These are phyloP conservation scores for Incumbomyces delicatus DNA, from an alignment of 2,329 filamentous ascomycete species.

Conservation along the genomic window DNA sequence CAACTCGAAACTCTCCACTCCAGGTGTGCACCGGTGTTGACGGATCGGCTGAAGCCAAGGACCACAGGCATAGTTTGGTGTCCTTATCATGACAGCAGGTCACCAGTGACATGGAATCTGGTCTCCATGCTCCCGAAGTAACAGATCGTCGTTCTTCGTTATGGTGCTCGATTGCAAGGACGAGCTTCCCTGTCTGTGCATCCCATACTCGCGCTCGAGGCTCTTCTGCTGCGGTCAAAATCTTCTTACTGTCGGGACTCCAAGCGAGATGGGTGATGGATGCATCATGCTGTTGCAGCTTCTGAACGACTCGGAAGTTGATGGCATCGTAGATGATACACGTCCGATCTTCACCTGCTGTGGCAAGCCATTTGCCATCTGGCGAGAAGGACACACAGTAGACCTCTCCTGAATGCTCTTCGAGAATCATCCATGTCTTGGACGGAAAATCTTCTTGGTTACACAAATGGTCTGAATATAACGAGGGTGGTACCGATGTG, in stretches of 20 bases:
- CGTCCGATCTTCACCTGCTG: conserved; percentile 63
- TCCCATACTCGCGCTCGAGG: conserved; percentile 68
- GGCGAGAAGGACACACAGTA: conserved; percentile 90
- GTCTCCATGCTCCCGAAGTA: conserved; percentile 81
- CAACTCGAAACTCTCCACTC: conserved; percentile 56
- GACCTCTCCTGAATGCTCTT: conserved; percentile 68
- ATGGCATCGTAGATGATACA: conserved; percentile 75
- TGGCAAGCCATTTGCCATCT: conserved; percentile 71
- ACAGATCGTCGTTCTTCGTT: conserved; percentile 55
- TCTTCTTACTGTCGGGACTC: conserved; percentile 81
- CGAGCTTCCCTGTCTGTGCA: conserved; percentile 53
- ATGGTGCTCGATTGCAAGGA: conserved; percentile 55
- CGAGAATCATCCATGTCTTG: conserved; percentile 59
- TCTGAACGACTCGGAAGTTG: conserved; percentile 55
- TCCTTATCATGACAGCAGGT: conserved; percentile 64
- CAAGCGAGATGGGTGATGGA: conserved; percentile 76
- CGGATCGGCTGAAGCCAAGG: conserved; percentile 29
- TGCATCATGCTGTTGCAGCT: conserved; percentile 54
- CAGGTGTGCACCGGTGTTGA: conserved; percentile 15
- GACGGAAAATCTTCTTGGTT: conserved; percentile 71
- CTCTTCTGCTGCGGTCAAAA: conserved; percentile 76
- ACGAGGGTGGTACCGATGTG: conserved; percentile 62
- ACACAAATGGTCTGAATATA: conserved; percentile 83
- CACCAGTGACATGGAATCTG: conserved; percentile 67
- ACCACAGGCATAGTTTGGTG: conserved; percentile 61